Base-by-base conservation (phyloP, 75 land plant genomes). In the Pseudotsuga menziesii region DNA sequence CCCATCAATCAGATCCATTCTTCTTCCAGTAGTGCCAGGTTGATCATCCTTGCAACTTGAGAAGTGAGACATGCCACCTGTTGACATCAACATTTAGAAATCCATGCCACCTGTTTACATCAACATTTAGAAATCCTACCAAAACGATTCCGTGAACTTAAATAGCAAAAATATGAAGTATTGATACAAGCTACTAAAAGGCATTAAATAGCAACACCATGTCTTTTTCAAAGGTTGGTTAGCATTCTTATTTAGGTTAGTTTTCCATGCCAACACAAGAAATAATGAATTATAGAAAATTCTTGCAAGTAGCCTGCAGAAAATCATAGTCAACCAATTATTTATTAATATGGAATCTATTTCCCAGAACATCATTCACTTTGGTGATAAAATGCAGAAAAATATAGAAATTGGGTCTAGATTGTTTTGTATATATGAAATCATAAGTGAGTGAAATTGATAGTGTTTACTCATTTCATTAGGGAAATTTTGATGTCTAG, bases 31-130 rank as follows among this genome's bases (percentile, higher is more conserved):
- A 69, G 41, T 36, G 35, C 72, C 41, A 36, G 23, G 52, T 69
- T 41, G 41, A 19, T 69, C 9, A 19, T 39, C 72, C 44, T 69
- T 69, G 72, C 22, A 29, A 69, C 72, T 69, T 69, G 72, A 69
- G 41, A 41, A 69, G 17, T 36, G 72, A 69, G 23, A 9, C 23
- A 69, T 69, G 52, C 52, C 44, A 69, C 72, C 72, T 69, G 72
- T 41, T 69, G 9, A 39, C 8, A 69, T 69, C 72, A 35, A 69
- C 52, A 48, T 48, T 48, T 48, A 48, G 52, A 48, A 48, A 48
- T 48, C 52, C 52, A 69, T 69, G 72, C 52, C 44, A 69, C 72
- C 72, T 69, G 72, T 41, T 41, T 3, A 39, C 8, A 69, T 69
- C 72, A 35, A 69, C 52, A 48, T 48, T 48, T 48, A 48, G 52